Base-by-base conservation (phyloP, 2,329 filamentous ascomycete genomes). In the Diaporthe nobilis region DNA sequence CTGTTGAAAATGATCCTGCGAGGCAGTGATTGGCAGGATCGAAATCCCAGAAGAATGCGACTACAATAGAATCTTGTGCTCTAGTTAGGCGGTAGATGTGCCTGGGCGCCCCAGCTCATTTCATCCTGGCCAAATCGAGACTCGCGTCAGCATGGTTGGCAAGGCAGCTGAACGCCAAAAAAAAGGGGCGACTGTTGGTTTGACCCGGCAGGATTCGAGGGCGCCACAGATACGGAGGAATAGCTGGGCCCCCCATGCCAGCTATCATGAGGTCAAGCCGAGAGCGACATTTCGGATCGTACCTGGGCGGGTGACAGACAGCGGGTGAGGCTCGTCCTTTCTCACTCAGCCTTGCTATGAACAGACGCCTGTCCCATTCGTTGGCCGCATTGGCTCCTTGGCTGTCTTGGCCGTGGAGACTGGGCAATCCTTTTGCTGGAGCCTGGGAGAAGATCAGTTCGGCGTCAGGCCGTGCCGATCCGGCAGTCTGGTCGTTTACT, bases 101-200 rank as follows among this genome's bases (percentile, higher is more conserved):
- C 60, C 6, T 49, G 44, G 63, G 44, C 63, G 49, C 20, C 34
- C 34, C 49, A 34, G 37, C 49, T 70, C 65, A 70, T 70, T 70
- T 70, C 47, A 42, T 70, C 65, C 3, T 70, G 65, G 47, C 65
- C 65, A 37, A 34, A 70, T 70, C 65, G 65, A 70, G 65, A 53
- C 65, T 70, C 65, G 65, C 65, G 65, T 55, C 49, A 55, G n/a
- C 49, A 37, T 37, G 63, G 47, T 42, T 55, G 65, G 49, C 65
- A 2, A 70, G 65, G 34, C 65, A 53, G 34, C 65, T 55, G 49
- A 31, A 53, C 34, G 65, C 31, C 22, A 53, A 39, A 70, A 55
- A 70, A 55, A 5, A 17, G 65, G 49, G 34, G 34, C 9, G 7
- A 22, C 17, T 39, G 37, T 39, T 39, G 28, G 28, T 5, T n/a